Base-by-base conservation (phyloP, 2,329 filamentous ascomycete genomes). In the Fusarium drepaniforme region DNA sequence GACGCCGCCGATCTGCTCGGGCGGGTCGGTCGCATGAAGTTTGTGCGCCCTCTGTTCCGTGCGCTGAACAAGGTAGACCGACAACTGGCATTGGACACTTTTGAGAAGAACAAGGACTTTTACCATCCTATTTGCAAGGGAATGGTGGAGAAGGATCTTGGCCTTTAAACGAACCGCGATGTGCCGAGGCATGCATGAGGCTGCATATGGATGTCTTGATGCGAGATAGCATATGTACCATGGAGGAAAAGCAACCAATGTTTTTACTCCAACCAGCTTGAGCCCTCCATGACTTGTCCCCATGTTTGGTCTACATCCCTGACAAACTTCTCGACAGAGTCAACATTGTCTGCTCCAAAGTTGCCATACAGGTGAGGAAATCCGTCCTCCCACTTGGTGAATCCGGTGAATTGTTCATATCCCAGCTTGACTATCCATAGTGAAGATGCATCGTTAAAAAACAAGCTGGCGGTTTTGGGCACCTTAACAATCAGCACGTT, bases 11-110 rank as follows among this genome's bases (percentile, higher is more conserved):
- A 94, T 68, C 86, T 98, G 66, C 86, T 98, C 44, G 94, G 94
- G 37, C 88, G 89, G 63, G 95, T 98, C 28, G 97, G 97, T 15
- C 88, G 97, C 67, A 98, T 99, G 97, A 98, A 98, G 89, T 98
- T 96, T 83, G 96, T 98, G 69, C 88, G 96, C 58, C 95, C 96
- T 25, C 84, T 98, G 80, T 98, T 93, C 85, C 89, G 93, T 71
- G 89, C 90, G 60, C 85, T 99, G 76, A 92, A 93, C 79, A 91
- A 92, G 82, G 90, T 94, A 44, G 93, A 98, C 84, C 87, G 90
- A 57, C 86, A 91, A 30, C 84, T 97, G 79, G 96, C 97, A 0
- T 84, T 96, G 64, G 87, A 91, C 81, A 97, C 96, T 0, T 98
- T 98, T 84, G 90, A 93, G 84, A 93, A 93, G 88, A 93, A 98